Percentiles rank a stretch among this genome's conserved stretches.
phyloP scores from a whole-genome alignment of 1,284 basidiomycete genomes.

The Tausonia pullulans region DNA sequence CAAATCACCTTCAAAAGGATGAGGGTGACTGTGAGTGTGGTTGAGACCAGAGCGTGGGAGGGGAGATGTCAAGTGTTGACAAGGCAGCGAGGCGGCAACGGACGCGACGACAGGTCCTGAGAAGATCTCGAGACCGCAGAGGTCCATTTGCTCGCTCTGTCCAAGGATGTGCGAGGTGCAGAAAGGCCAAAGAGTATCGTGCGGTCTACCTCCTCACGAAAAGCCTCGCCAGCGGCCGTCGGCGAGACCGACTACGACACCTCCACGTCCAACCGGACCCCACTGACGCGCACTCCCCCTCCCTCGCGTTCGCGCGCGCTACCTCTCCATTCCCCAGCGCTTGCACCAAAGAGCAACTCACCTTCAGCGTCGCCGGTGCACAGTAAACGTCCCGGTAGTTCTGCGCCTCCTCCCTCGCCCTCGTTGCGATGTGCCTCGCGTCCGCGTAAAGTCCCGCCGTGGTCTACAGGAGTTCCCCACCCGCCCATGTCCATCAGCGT shows the following conservation, averaged over 20 bases:
- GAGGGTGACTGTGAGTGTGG: background rate
- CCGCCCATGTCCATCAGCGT: background rate
- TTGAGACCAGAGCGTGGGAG: background rate
- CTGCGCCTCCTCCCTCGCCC: conserved; percentile 73
- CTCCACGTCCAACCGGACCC: no score
- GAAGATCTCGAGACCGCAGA: no score
- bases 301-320: no score
- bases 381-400: conserved; percentile 67
- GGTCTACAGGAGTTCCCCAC: conserved; percentile 44
- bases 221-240: background rate
- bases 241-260: background rate
- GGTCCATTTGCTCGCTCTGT: no score
- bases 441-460: conserved; percentile 91
- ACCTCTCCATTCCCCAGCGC: no score
- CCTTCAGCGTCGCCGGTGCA: conserved; percentile 69
- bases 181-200: no score
- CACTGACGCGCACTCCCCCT: no score
- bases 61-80: background rate
- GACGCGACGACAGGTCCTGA: background rate
- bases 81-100: background rate
- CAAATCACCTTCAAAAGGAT: background rate
- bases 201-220: no score
- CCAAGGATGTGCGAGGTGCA: no score
- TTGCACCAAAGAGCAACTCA: conserved; percentile 28
- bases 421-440: conserved; percentile 75